Conservation (phyloP, 345 rosid genomes). For the Boechera stricta region DNA sequence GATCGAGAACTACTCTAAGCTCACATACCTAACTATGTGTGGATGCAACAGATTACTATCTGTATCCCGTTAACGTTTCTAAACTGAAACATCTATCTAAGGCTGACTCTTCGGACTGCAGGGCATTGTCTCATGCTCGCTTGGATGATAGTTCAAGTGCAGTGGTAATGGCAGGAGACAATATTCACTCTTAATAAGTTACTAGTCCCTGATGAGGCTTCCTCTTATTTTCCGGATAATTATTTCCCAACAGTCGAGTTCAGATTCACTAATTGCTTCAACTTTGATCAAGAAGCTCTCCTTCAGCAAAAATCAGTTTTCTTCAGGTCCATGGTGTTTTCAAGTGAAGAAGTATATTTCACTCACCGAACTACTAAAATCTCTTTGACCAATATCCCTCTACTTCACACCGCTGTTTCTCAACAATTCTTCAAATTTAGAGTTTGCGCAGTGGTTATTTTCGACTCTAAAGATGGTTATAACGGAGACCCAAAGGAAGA, state of each 20-base stretch:
- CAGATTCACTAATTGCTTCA: background rate
- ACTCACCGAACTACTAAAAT: background rate
- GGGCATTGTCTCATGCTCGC: background rate
- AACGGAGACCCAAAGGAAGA: conserved; percentile 41
- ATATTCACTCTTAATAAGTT: background rate
- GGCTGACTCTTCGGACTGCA: background rate
- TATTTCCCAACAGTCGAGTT: background rate
- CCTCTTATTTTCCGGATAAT: too few relatives aligned
- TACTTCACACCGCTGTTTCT: background rate
- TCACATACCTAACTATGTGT: background rate
- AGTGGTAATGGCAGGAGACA: background rate
- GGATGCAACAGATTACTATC: background rate
- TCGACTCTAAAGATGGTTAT: background rate
- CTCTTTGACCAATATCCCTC: background rate
- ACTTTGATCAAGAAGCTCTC: background rate
- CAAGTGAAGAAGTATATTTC: background rate
- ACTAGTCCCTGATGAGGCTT: too few relatives aligned
- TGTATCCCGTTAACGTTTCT: background rate
- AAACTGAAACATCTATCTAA: background rate
- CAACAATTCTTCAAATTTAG: background rate
- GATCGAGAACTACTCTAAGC: background rate
- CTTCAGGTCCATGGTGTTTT: background rate
- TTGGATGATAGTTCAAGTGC: background rate
- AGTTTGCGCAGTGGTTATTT: background rate
- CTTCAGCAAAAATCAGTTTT: background rate